Percentiles rank a stretch among this genome's conserved stretches.
Conservation (phyloP, 2,329 filamentous ascomycete species). For the Fonsecaea erecta region DNA sequence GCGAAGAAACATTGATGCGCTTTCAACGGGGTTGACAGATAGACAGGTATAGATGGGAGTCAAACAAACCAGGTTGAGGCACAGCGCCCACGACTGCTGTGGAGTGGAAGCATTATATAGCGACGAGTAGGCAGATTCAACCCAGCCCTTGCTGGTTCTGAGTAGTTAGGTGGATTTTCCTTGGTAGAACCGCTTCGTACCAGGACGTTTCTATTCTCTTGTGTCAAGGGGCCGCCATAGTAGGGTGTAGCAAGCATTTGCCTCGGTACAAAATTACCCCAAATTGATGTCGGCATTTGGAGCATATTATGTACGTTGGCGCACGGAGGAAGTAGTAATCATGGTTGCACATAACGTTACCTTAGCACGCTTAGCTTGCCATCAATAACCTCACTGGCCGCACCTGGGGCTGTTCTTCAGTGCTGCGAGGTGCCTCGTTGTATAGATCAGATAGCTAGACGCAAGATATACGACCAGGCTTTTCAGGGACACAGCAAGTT, state of each 20-base stretch:
- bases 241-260: background rate
- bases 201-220: background rate
- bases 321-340: background rate
- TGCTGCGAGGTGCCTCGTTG: background rate
- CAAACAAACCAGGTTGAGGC: background rate
- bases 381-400: background rate
- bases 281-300: background rate
- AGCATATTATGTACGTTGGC: too few relatives aligned
- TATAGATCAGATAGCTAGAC: background rate
- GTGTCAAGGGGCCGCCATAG: too few relatives aligned
- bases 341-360: background rate
- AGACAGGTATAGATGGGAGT: too few relatives aligned
- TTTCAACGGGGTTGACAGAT: background rate
- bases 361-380: background rate
- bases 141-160: background rate
- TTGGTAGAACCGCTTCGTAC: background rate
- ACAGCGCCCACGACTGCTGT: background rate
- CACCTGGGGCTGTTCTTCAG: background rate
- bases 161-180: background rate
- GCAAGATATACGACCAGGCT: background rate
- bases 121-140: background rate
- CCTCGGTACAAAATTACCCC: background rate
- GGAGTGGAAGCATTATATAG: background rate
- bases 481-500: background rate
- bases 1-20: background rate